phyloP scores from a whole-genome alignment of 1,284 basidiomycete genomes.

The Apiotrichum brassicae region DNA sequence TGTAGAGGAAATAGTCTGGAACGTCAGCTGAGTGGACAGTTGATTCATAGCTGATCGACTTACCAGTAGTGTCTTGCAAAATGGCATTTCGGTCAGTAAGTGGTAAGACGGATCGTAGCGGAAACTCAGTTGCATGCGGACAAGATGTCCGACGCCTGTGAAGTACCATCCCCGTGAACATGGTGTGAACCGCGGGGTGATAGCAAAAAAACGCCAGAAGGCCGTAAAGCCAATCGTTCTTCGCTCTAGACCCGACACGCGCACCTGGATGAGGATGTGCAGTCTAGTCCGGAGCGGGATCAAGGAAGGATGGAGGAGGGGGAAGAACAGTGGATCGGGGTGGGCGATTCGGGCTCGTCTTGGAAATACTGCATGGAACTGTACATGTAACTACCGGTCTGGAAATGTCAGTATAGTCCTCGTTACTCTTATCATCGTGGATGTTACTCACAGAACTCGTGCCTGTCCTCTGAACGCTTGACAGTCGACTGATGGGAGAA shows the following conservation, averaged over 20 bases:
- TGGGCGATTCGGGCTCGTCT: not conserved
- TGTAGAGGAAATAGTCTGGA: not conserved
- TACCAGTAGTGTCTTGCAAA: not conserved
- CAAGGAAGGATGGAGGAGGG: not conserved
- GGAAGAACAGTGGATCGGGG: not conserved
- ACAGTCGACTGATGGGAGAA: conserved; percentile 66
- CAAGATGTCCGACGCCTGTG: conserved; percentile 22
- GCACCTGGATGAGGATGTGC: conserved; percentile 22
- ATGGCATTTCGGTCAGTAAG: not conserved
- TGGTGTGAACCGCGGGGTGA: conserved; percentile 14
- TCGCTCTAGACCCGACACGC: conserved; percentile 17
- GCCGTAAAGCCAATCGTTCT: conserved; percentile 13
- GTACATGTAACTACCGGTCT: conserved; percentile 32
- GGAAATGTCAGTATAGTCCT: conserved; percentile 9
- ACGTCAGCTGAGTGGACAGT: conserved; percentile 9
- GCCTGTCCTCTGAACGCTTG: conserved; percentile 87
- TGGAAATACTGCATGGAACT: conserved; percentile 15
- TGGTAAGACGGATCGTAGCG: too few relatives aligned
- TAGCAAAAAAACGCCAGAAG: conserved; percentile 21
- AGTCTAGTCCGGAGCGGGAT: conserved; percentile 7
- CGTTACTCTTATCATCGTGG: not conserved
- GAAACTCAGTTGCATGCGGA: too few relatives aligned
- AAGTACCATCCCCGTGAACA: conserved; percentile 19
- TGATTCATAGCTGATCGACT: not conserved
- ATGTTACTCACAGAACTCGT: conserved; percentile 77